These are phyloP conservation scores for Phascolomyces articulosus DNA, from an alignment of 371 early-diverging fungal species.

Conservation along the genomic window DNA sequence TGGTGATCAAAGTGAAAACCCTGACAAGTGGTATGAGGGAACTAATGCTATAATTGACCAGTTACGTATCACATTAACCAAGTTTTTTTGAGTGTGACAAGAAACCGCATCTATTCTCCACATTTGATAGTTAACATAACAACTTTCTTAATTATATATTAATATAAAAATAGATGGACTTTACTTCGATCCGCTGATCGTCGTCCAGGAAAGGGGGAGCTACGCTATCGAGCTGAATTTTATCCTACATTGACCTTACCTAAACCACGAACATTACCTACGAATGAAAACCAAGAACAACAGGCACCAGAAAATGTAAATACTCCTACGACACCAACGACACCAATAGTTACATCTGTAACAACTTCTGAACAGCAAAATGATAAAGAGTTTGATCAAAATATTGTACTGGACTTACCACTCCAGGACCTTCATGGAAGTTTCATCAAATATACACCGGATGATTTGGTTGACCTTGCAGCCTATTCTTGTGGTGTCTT, in stretches of 20 bases:
- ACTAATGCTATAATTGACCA: slow-evolving; percentile 29
- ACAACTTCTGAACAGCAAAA: not conserved
- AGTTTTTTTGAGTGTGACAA: not conserved
- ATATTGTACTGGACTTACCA: slow-evolving; percentile 6
- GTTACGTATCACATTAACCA: slow-evolving; percentile 16
- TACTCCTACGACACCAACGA: no score
- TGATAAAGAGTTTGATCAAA: not conserved
- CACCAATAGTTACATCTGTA: no score
- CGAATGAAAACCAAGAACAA: slow-evolving; percentile 15
- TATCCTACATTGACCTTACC: slow-evolving; percentile 62
- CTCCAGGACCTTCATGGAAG: slow-evolving; percentile 30
- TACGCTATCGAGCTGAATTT: slow-evolving; percentile 68
- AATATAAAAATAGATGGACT: slow-evolving; percentile 43
- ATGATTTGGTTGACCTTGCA: slow-evolving; percentile 38
- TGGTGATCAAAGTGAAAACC: slow-evolving; percentile 27
- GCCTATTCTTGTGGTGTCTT: slow-evolving; percentile 38
- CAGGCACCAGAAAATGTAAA: slow-evolving; percentile 17
- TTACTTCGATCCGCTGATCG: slow-evolving; percentile 57
- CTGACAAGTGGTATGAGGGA: slow-evolving; percentile 31
- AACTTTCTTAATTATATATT: not conserved
- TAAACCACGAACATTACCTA: slow-evolving; percentile 18
- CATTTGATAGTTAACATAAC: no score
- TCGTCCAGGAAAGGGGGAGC: slow-evolving; percentile 53
- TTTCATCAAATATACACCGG: slow-evolving; percentile 43
- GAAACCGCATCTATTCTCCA: no score